Conservation (phyloP, 73 alveolate genomes). For the Symbiodinium pilosum region DNA sequence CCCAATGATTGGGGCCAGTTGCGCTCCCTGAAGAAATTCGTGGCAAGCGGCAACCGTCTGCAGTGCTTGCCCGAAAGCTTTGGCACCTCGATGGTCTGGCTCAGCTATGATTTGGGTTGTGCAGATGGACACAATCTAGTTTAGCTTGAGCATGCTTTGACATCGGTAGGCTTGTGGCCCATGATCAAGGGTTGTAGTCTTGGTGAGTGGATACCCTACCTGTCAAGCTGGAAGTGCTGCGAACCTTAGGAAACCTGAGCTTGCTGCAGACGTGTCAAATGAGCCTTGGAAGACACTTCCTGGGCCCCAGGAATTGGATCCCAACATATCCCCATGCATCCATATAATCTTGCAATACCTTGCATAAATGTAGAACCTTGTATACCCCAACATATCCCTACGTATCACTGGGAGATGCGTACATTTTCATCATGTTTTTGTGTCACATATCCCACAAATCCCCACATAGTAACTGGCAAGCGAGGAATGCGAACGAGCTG, state of each 20-base stretch:
- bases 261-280: constrained; percentile 40
- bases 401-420: too few relatives aligned
- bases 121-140: too few relatives aligned
- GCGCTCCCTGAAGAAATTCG: constrained; percentile 46
- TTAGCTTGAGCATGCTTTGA: neutral
- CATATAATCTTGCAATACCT: too few relatives aligned
- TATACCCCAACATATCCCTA: too few relatives aligned
- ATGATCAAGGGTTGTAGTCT: too few relatives aligned
- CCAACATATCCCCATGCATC: neutral
- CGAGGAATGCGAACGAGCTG: constrained; percentile 86
- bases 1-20: constrained; percentile 52
- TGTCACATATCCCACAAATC: too few relatives aligned
- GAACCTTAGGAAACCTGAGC: constrained; percentile 29
- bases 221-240: neutral
- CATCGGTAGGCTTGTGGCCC: too few relatives aligned
- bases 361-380: too few relatives aligned
- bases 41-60: constrained; percentile 60
- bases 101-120: too few relatives aligned
- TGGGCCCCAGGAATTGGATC: neutral
- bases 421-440: too few relatives aligned
- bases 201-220: neutral
- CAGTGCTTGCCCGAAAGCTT: constrained; percentile 70
- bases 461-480: too few relatives aligned
- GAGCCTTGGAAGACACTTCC: constrained; percentile 22
- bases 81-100: constrained; percentile 24